Evolutionary conservation across 164 flowering plant genomes (phyloP), one percentile per base, ranked within the genome.

Genomic region (Vitis amurensis): DNA sequence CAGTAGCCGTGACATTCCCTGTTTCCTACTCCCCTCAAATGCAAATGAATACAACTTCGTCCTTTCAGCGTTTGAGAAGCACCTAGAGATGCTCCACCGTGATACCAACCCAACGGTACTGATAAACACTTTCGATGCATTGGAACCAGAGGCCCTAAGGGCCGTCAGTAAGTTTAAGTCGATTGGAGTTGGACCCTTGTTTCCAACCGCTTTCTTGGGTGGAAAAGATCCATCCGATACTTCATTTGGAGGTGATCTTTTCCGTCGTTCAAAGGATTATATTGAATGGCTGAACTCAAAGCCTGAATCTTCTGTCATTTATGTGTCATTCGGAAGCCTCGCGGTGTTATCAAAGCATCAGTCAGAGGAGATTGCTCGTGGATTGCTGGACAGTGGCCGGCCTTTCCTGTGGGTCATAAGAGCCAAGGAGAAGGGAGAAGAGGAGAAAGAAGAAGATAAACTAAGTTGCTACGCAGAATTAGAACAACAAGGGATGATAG

Each of bases 361-460:
- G 48, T 70, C 74, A 73, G 81, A 73, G 47, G 86, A 84, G 73
- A 72, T 87, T 0, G 78, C 73, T 0, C 50, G 51, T 3, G 87
- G 82, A 23, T 66, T 87, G 60, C 3, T 77, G 0, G 69, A 61
- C 3, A 66, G 59, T 11, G 58, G 71, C 1, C 65, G 78, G 60
- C 83, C 86, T 0, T 88, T 78, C 62, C 30, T 88, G 70, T 88
- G 87, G 91, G 85, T 88, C 8, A 59, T 75, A 31, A 61, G 79
- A 63, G 37, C 30, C 59, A 10, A 50, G 14, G 56, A 59, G 13
- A 50, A 70, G 9, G 58, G 8, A 27, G 51, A 52, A 51, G 70
- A 66, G 11, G 60, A 68, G 2, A 31, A 31, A 8, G 78, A 67
- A 17, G 71, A 66, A 13, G 58, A 61, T 11, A 17, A 55, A 29